phyloP scores from a whole-genome alignment of 257 asterid species.

The Rehmannia glutinosa region DNA sequence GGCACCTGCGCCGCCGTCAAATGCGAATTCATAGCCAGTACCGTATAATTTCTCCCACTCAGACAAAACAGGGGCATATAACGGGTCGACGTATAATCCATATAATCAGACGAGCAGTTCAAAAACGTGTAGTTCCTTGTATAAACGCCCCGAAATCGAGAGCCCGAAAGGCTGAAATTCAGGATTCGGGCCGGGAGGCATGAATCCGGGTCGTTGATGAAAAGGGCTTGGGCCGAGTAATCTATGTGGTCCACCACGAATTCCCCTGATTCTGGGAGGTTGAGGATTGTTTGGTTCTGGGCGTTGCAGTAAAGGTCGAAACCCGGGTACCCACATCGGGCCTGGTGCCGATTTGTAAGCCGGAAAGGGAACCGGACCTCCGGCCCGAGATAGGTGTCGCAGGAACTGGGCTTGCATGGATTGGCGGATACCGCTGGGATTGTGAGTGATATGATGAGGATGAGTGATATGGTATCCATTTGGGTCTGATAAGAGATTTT shows the following conservation, averaged over 20 bases:
- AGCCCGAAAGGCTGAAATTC: constrained; percentile 35
- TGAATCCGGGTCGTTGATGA: constrained; percentile 48
- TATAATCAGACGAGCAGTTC: constrained; percentile 49
- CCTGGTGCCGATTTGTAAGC: constrained; percentile 27
- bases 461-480: no score
- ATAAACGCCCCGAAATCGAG: constrained; percentile 37
- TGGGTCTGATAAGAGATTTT: no score
- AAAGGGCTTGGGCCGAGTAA: constrained; percentile 41
- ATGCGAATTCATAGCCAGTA: constrained; percentile 29
- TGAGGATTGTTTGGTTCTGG: constrained; percentile 40
- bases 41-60: constrained; percentile 37
- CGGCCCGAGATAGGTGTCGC: constrained; percentile 38
- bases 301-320: constrained; percentile 69
- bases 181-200: constrained; percentile 59
- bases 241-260: constrained; percentile 59
- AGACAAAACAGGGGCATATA: constrained; percentile 36
- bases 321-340: constrained; percentile 61
- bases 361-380: constrained; percentile 73
- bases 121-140: constrained; percentile 30
- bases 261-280: constrained; percentile 65
- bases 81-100: neutral
- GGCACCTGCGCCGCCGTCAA: constrained; percentile 16
- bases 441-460: no score
- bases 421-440: constrained; percentile 17
- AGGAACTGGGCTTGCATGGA: constrained; percentile 44